phyloP scores from a whole-genome alignment of 108 stramenopile species.

The Fragilariopsis cylindrus region DNA sequence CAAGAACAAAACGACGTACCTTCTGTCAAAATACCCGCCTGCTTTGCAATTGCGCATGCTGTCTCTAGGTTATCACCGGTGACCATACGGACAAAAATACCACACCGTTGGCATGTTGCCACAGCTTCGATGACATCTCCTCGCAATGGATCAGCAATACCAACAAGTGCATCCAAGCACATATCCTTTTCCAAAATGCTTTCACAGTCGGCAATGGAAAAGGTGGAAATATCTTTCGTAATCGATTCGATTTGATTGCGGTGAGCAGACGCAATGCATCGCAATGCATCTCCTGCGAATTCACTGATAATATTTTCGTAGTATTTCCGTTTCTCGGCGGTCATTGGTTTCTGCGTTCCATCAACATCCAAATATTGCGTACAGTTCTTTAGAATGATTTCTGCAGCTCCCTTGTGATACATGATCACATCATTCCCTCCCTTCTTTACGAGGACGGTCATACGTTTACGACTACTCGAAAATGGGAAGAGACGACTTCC shows the following conservation, averaged over 20 bases:
- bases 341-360: constrained; percentile 56
- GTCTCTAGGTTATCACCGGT: constrained; percentile 97
- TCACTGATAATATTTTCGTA: constrained; percentile 47
- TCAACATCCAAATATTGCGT: constrained; percentile 53
- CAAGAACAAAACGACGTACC: constrained; percentile 32
- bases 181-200: constrained; percentile 60
- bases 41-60: constrained; percentile 90
- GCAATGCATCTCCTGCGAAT: constrained; percentile 58
- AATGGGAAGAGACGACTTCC: constrained; percentile 73
- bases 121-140: constrained; percentile 91
- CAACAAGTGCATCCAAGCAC: constrained; percentile 80
- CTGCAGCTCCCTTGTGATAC: constrained; percentile 80
- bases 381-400: constrained; percentile 60
- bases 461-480: constrained; percentile 60
- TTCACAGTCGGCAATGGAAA: constrained; percentile 46
- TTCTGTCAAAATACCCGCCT: constrained; percentile 86
- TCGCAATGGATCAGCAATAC: constrained; percentile 90
- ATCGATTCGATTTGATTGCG: constrained; percentile 46
- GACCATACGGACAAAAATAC: constrained; percentile 96
- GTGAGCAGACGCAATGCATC: constrained; percentile 70
- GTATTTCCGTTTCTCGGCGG: constrained; percentile 46
- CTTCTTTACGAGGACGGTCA: constrained; percentile 65
- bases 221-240: constrained; percentile 24
- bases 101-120: constrained; percentile 85
- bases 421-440: constrained; percentile 41